These are phyloP conservation scores for Quercus phellos DNA, from an alignment of 331 rosid genomes.

Conservation along the genomic window DNA sequence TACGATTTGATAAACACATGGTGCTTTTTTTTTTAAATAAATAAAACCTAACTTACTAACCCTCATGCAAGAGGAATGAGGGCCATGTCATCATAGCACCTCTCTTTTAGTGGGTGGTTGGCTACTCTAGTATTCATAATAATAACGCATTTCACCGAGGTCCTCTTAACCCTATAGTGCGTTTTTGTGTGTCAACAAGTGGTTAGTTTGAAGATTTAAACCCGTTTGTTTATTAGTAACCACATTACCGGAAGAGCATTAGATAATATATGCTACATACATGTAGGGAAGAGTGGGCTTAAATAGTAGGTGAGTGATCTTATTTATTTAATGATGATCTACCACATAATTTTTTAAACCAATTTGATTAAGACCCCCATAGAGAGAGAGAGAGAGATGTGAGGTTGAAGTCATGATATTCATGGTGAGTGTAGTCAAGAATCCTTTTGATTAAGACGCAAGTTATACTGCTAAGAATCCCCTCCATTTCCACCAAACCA, in stretches of 20 bases:
- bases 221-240: neutral
- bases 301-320: neutral
- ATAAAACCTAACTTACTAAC: no score
- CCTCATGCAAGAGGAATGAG: neutral
- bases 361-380: neutral
- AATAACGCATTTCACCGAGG: neutral
- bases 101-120: constrained; percentile 3
- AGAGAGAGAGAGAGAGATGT: neutral
- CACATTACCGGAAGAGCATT: constrained; percentile 5
- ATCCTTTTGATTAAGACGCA: constrained; percentile 32
- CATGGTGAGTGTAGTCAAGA: constrained; percentile 19
- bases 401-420: constrained; percentile 17
- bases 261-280: neutral
- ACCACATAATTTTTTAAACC: neutral
- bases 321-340: constrained; percentile 20
- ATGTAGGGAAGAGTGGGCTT: neutral
- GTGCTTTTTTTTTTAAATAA: no score
- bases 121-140: neutral
- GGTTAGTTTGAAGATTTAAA: constrained; percentile 20
- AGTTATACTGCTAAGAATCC: constrained; percentile 20
- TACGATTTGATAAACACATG: no score
- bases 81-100: neutral
- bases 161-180: neutral
- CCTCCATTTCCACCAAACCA: constrained; percentile 10
- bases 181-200: constrained; percentile 10